Evolutionary conservation across 2,329 filamentous ascomycete species (phyloP), one percentile per base, ranked within the genome.

Genomic region (Emergomyces orientalis): DNA sequence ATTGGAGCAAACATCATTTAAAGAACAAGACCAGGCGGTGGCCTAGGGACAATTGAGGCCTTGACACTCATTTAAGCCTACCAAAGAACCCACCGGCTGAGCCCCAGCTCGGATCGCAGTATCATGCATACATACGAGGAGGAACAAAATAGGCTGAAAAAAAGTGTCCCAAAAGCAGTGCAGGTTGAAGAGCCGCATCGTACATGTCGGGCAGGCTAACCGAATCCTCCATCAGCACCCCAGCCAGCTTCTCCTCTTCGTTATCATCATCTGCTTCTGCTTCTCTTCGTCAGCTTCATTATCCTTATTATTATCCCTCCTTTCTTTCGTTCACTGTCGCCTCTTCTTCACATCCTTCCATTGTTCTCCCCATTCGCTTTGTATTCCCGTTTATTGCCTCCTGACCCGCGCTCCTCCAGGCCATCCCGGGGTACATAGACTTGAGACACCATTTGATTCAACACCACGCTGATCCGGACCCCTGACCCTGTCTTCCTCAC

Each of bases 221-320:
- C 55, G 37, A 57, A 27, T 17, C 37, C 34, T 30, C 8, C 54
- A 19, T 49, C 25, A 61, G 2, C n/a, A n/a, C 54, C 14, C 55
- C 22, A n/a, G n/a, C 25, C 22, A n/a, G n/a, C 25, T 17, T 7
- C 6, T 43, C 19, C 6, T 25, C 25, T 25, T 37, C 34, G 1
- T 41, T 19, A 17, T 55, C 51, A 27, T 55, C 34, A 32, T 39
- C 37, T 6, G 30, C 51, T 39, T 41, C 30, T 45, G 14, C 34
- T 65, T 58, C 63, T 41, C 30, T 43, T 61, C 57, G 30, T 52
- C 56, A 60, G 58, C 59, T 13, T 55, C 61, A 34, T 60, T 56
- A 49, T 60, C 54, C 27, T 60, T 30, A 41, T 49, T 41, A 14
- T 43, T 30, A 39, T 56, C 25, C 52, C 22, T 54, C 59, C n/a